These are phyloP conservation scores for Actinidia chinensis DNA, from an alignment of 179 eudicot species.

Conservation along the genomic window DNA sequence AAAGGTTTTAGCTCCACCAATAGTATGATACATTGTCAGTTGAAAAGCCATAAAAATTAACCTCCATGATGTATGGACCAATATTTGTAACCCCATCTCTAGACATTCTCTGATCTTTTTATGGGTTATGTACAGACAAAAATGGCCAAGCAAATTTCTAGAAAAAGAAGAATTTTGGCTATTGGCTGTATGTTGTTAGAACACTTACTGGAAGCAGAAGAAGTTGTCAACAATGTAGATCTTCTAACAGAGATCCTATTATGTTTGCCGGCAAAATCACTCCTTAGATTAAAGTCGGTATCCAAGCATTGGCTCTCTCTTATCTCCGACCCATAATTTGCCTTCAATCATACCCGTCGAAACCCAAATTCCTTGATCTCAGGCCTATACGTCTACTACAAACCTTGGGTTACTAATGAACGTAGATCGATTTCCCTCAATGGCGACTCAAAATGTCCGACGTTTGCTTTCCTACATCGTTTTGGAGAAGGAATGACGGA, in stretches of 20 bases:
- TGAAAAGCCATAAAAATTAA: not conserved
- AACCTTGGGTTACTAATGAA: not conserved
- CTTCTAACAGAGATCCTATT: constrained; percentile 4
- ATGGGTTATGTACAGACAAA: not conserved
- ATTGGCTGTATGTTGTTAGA: not conserved
- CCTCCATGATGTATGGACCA: not conserved
- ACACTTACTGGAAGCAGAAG: not conserved
- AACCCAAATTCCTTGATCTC: not conserved
- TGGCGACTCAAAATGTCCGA: not conserved
- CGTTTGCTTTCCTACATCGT: not conserved
- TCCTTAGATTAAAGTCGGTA: not conserved
- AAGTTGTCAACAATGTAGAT: constrained; percentile 5
- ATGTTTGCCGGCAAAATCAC: not conserved
- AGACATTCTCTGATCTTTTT: not conserved
- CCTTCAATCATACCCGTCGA: not conserved
- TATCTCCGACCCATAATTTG: not conserved
- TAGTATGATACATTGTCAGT: not conserved
- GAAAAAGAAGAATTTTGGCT: not conserved
- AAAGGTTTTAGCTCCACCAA: too few relatives aligned
- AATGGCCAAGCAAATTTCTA: not conserved
- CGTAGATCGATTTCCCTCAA: not conserved
- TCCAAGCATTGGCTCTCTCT: constrained; percentile 15
- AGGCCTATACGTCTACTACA: not conserved
- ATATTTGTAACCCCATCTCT: not conserved
- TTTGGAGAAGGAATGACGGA: not conserved